Conservation (phyloP, 805 yeast species). For the Candida mattraensis region DNA sequence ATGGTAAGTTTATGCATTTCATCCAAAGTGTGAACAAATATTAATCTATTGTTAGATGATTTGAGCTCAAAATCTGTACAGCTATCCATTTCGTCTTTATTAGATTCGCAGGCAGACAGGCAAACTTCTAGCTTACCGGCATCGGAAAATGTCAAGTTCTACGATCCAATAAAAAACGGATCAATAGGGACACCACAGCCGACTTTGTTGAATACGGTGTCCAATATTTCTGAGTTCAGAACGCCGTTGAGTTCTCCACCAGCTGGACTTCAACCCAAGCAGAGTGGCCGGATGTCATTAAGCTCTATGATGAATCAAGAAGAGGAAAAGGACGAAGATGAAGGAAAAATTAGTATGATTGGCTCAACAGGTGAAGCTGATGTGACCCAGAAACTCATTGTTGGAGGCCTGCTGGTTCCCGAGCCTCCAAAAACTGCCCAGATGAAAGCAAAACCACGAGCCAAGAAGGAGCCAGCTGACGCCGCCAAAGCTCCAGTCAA, state of each 20-base stretch:
- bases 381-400: slow-evolving; percentile 8
- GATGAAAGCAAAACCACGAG: too few species aligned
- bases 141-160: too few species aligned
- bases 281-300: slow-evolving; percentile 22
- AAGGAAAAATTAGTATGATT: neutral
- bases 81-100: slow-evolving; percentile 17
- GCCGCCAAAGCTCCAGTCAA: slow-evolving; percentile 1
- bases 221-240: neutral
- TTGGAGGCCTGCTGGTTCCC: slow-evolving; percentile 18
- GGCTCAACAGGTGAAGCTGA: neutral
- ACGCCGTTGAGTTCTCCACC: slow-evolving; percentile 2
- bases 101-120: slow-evolving; percentile 6
- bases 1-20: too few species aligned
- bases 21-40: too few species aligned
- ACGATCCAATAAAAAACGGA: slow-evolving; percentile 20
- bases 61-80: too few species aligned
- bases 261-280: neutral
- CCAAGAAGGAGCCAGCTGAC: too few species aligned
- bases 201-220: neutral
- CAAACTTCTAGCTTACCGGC: slow-evolving; percentile 1
- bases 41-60: too few species aligned
- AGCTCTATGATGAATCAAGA: slow-evolving; percentile 29
- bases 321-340: too few species aligned
- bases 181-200: slow-evolving; percentile 1
- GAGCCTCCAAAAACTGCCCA: too few species aligned